Evolutionary conservation across 257 asterid species (phyloP).

Genomic region (Leptodermis oblonga): DNA sequence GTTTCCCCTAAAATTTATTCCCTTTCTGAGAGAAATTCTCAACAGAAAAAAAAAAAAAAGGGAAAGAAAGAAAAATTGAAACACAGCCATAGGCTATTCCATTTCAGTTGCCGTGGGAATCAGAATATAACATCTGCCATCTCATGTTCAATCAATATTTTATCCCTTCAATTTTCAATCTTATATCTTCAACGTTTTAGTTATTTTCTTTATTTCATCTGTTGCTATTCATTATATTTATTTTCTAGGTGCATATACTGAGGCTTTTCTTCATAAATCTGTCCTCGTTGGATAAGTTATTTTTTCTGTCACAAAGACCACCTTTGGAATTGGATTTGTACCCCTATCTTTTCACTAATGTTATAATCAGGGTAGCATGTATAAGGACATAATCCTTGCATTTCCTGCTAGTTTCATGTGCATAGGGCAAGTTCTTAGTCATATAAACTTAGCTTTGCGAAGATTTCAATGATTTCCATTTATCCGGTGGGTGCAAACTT

Average conservation of each 20-base stretch:
- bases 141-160: background rate
- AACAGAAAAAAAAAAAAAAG: too few species aligned
- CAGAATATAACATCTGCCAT: background rate
- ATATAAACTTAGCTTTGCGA: background rate
- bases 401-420: background rate
- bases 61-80: too few species aligned
- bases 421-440: background rate
- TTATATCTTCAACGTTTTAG: background rate
- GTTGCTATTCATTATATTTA: background rate
- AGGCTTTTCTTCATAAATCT: background rate
- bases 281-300: background rate
- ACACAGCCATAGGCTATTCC: background rate
- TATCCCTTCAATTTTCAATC: background rate
- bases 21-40: background rate
- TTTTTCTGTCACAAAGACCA: background rate
- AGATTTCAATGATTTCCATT: background rate
- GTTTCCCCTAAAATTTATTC: background rate
- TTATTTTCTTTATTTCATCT: background rate
- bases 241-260: background rate
- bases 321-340: background rate
- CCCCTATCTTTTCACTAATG: background rate
- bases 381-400: background rate
- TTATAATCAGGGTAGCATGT: background rate
- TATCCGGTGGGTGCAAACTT: background rate
- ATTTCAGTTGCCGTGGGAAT: background rate